Base-by-base conservation (phyloP, 148 eudicot genomes). In the Vaccinium vitisidaea region DNA sequence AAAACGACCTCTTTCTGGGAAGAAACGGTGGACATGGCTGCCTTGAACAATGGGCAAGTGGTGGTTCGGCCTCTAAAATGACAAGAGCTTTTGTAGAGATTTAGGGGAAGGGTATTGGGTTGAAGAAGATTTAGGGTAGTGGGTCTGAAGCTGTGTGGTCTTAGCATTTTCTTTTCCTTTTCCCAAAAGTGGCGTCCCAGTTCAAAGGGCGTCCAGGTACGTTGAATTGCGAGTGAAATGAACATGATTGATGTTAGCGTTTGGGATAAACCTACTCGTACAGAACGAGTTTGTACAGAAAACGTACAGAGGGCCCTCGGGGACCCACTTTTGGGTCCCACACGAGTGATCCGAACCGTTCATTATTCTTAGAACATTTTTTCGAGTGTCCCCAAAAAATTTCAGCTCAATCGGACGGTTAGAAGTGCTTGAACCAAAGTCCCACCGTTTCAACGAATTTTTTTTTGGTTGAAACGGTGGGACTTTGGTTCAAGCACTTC, bases 161-260 rank as follows among this genome's bases (percentile, higher is more conserved):
- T 79, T 19, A 75, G 61, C 92, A 90, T 86, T 83, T 84, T 81
- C 77, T 86, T 83, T 84, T 81, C 77, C 83, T 83, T 84, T 77
- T 77, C 83, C 82, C 46, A 43, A 43, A 43, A 43, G 46, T 4
- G 46, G 46, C 46, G 46, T 43, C 46, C 46, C 46, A 43, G 46
- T 43, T 43, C 46, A 58, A 85, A 49, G 71, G 54, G 27, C 76
- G 90, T 84, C 90, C 88, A 87, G 87, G 83, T 89, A 79, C 89
- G 86, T 79, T 84, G 82, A 27, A 81, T 12, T 55, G 65, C 43
- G 8, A 67, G 73, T 19, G 78, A 75, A 14, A 75, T 43, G 23
- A 6, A 7, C 23, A 18, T 6, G 23, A 58, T 21, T 58, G 63
- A 6, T 58, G 63, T 1, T 58, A 21, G n/a, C n/a, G n/a, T n/a